Base-by-base conservation (phyloP, 495 filamentous ascomycete species). In the Daldinia loculata region DNA sequence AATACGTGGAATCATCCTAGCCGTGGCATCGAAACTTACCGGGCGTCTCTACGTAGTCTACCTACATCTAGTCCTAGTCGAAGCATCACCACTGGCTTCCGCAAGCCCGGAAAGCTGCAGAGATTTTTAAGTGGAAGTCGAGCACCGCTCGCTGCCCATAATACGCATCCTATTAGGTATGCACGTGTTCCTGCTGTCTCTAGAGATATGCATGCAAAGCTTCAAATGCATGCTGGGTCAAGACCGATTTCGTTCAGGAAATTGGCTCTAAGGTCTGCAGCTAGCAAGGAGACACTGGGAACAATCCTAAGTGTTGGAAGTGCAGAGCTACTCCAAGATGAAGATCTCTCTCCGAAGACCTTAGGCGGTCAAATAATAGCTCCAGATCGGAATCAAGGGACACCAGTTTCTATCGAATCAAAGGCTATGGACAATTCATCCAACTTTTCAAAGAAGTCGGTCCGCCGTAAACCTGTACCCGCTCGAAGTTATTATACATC, bases 261-360 rank as follows among this genome's bases (percentile, higher is more conserved):
- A 58, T 64, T 81, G n/a, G 74, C 74, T 15, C 56, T 80, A 43
- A 78, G 67, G 55, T 71, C 76, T 3, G 75, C 76, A 6, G 62
- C 76, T 5, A 82, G 79, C 56, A 69, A 78, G 62, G 81, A 83
- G 38, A 80, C 80, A 8, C 65, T 81, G 4, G 80, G 75, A 56
- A 82, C 79, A 32, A 83, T 83, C 34, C 78, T 84, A 43, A 80
- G 78, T 66, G 78, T 80, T 32, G 78, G 76, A 38, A 80, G 78
- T 51, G 45, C 76, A 27, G 80, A 80, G 57, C 56, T 70, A 38
- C 69, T 75, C 30, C 77, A 81, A 22, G 69, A 76, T 19, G 64
- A 74, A 7, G 71, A 75, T 15, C 24, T 66, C 5, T 32, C 67
- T n/a, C 39, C 73, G 9, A 58, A 61, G 6, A 26, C 15, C 45